Base-by-base conservation (phyloP, 768 basidiomycete genomes). In the Termitomyces sp. region DNA sequence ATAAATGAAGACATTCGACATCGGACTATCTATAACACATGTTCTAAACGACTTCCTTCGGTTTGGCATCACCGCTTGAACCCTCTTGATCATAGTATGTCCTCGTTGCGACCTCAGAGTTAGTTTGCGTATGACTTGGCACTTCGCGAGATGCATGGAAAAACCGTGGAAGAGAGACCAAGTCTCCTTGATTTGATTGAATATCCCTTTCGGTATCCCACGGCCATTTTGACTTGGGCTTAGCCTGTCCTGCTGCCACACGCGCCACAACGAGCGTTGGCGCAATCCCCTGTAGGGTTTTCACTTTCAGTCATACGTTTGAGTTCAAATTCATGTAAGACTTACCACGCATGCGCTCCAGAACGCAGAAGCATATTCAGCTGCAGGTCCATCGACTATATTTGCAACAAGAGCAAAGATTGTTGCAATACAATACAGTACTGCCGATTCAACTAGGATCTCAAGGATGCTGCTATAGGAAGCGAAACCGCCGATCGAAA, bases 181-280 rank as follows among this genome's bases (percentile, higher is more conserved):
- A n/a, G n/a, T n/a, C 23, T 11, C 48, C 48, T 27, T 56, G 23
- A n/a, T 12, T 56, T 1, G 55, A 51, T 17, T 43, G 55, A 9
- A 19, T 42, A 1, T 14, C 6, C 12, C 14, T 9, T 11, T 51
- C 49, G n/a, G 7, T 40, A 34, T 57, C 56, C 56, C 56, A 57
- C 10, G 56, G 56, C 49, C 49, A 57, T 30, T 37, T 52, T 40
- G 50, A 43, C 35, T 46, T 57, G 23, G 57, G 54, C 8, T 40
- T 39, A 16, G 58, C 55, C n/a, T 54, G 51, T n/a, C 57, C 52
- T 14, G 54, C 58, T 7, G 58, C 58, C 21, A 54, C 58, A 10
- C 61, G 61, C 5, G 58, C 61, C 21, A 61, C 47, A 28, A 61
- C 44, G 6, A 61, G 49, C 7, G 61, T 61, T 3, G 61, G 61